Conservation (phyloP, 2,329 filamentous ascomycete species). For the Beauveria varroae region DNA sequence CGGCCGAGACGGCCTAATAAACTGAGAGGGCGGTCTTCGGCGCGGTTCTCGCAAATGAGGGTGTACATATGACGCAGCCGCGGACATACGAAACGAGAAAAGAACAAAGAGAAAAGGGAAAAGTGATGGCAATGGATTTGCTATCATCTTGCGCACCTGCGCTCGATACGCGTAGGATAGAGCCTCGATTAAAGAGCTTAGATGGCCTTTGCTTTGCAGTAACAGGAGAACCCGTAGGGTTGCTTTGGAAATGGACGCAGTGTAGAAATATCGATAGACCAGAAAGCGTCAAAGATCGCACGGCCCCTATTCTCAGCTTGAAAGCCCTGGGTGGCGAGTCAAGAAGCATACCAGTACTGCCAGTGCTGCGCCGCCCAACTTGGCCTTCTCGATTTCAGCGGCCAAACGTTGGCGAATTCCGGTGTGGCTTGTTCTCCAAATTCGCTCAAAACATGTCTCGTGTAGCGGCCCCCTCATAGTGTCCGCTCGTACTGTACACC, state of each 20-base stretch:
- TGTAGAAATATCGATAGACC: background rate
- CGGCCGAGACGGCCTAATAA: too few species aligned
- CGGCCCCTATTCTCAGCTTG: constrained; percentile 8
- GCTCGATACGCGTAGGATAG: background rate
- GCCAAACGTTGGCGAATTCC: constrained; percentile 6
- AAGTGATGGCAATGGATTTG: too few species aligned
- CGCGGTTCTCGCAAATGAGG: constrained; percentile 10
- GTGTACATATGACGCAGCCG: background rate
- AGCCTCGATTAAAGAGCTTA: background rate
- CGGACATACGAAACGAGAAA: background rate
- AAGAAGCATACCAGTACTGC: background rate
- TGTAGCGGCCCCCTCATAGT: constrained; percentile 6
- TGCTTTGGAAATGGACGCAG: constrained; percentile 2
- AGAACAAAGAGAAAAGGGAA: background rate
- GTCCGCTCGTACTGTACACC: constrained; percentile 8
- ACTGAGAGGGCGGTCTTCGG: background rate
- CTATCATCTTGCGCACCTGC: too few species aligned
- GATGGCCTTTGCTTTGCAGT: background rate
- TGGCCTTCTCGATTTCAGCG: background rate
- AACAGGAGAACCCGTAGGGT: background rate
- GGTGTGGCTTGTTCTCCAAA: constrained; percentile 6
- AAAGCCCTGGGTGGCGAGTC: background rate
- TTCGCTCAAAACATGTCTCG: background rate
- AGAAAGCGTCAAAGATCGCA: background rate
- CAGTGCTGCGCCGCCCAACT: background rate